Conservation (phyloP, 2,329 filamentous ascomycete genomes). For the Claviceps citrina region DNA sequence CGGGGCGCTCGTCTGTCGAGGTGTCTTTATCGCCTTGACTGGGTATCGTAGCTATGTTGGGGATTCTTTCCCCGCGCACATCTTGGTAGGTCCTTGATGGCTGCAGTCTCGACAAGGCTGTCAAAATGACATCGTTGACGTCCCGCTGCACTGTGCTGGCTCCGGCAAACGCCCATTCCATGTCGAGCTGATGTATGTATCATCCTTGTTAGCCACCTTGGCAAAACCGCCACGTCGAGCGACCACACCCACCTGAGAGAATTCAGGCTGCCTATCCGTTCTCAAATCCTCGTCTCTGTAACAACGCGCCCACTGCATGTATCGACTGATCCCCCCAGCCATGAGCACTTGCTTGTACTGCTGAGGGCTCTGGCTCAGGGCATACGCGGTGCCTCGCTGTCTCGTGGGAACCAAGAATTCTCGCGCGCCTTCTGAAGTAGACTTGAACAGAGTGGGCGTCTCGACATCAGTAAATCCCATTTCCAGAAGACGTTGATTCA, state of each 20-base stretch:
- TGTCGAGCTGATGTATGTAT: conserved; percentile 48
- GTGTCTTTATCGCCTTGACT: conserved; percentile 1
- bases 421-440: conserved; percentile 84
- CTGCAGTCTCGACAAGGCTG: conserved; percentile 14
- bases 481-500: conserved; percentile 37
- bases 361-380: conserved; percentile 87
- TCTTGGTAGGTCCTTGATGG: conserved; percentile 46
- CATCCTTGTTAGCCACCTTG: background rate
- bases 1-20: conserved; percentile 9
- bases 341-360: conserved; percentile 98
- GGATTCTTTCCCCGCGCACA: conserved; percentile 25
- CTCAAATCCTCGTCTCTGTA: conserved; percentile 91
- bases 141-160: conserved; percentile 23
- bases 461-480: conserved; percentile 65
- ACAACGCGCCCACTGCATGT: conserved; percentile 87
- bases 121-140: conserved; percentile 21
- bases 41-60: conserved; percentile 16
- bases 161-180: conserved; percentile 80
- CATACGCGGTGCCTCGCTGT: conserved; percentile 62
- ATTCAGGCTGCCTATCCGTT: conserved; percentile 88
- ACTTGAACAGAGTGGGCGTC: conserved; percentile 91
- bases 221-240: background rate
- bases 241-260: conserved; percentile 53
- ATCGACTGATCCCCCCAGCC: conserved; percentile 67
- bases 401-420: conserved; percentile 90